Percentiles rank a stretch among this genome's conserved stretches.
Evolutionary conservation across 129 eudicot genomes (phyloP).

Genomic region (Cynara cardunculus): DNA sequence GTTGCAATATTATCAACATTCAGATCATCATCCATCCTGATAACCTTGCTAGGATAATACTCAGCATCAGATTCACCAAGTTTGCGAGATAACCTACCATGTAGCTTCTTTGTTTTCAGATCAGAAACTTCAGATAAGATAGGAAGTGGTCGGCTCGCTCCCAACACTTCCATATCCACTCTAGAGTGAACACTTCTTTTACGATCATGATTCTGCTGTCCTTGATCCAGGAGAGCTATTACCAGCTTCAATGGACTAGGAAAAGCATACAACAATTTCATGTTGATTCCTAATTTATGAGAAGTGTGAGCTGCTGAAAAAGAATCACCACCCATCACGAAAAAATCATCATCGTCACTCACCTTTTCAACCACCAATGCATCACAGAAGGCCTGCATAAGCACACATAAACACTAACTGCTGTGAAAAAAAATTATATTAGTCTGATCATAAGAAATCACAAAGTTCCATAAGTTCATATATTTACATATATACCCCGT

Average conservation of each 20-base stretch:
- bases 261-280: slow-evolving; percentile 67
- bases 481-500: neutral
- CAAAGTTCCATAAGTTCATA: neutral
- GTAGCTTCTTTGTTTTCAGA: slow-evolving; percentile 22
- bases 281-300: slow-evolving; percentile 72
- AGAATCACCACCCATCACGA: slow-evolving; percentile 85
- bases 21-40: slow-evolving; percentile 37
- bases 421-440: neutral
- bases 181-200: slow-evolving; percentile 15
- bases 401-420: neutral
- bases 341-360: slow-evolving; percentile 55
- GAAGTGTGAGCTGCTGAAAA: slow-evolving; percentile 76
- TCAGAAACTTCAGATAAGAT: neutral
- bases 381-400: slow-evolving; percentile 64
- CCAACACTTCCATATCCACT: slow-evolving; percentile 23
- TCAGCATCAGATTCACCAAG: slow-evolving; percentile 18
- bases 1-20: slow-evolving; percentile 15
- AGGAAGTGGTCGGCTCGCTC: slow-evolving; percentile 19
- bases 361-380: slow-evolving; percentile 56
- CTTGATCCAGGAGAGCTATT: slow-evolving; percentile 43
- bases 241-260: slow-evolving; percentile 67
- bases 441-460: neutral
- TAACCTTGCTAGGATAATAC: slow-evolving; percentile 33
- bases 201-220: neutral
- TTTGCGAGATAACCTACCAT: slow-evolving; percentile 17